Evolutionary conservation across 768 basidiomycete genomes (phyloP).

Genomic region (Boletus rufocinnamomeus): DNA sequence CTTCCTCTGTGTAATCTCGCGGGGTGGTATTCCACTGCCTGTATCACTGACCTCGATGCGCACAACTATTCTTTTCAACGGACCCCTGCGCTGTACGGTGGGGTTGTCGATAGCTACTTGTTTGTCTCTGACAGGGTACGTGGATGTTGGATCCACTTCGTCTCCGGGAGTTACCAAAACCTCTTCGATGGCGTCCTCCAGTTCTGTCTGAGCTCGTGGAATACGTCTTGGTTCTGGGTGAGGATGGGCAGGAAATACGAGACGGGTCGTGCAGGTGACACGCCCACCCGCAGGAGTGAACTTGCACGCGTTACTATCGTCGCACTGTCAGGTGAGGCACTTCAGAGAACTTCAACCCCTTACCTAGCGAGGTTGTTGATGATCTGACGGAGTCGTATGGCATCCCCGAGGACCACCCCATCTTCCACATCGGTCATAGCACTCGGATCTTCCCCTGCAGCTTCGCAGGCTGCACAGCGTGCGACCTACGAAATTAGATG

Average conservation of each 20-base stretch:
- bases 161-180: conserved; percentile 34
- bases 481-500: conserved; percentile 47
- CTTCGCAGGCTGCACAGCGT: conserved; percentile 58
- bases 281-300: conserved; percentile 73
- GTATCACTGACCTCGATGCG: conserved; percentile 84
- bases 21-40: conserved; percentile 59
- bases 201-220: conserved; percentile 4
- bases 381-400: conserved; percentile 77
- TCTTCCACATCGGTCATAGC: conserved; percentile 39
- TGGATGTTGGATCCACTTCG: conserved; percentile 27
- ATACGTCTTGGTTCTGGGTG: conserved; percentile 14
- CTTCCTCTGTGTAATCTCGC: conserved; percentile 71
- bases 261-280: conserved; percentile 65
- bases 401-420: conserved; percentile 81
- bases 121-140: not conserved
- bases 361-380: conserved; percentile 82
- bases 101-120: not conserved
- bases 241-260: conserved; percentile 42
- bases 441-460: conserved; percentile 49
- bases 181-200: conserved; percentile 28
- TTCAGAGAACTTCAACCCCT: conserved; percentile 1
- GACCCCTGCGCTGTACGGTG: conserved; percentile 3
- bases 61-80: conserved; percentile 70
- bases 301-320: conserved; percentile 70
- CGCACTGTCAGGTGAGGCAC: not conserved